These are phyloP conservation scores for Pelargonium fulgidum DNA, from an alignment of 441 rosid genomes.

Conservation along the genomic window DNA sequence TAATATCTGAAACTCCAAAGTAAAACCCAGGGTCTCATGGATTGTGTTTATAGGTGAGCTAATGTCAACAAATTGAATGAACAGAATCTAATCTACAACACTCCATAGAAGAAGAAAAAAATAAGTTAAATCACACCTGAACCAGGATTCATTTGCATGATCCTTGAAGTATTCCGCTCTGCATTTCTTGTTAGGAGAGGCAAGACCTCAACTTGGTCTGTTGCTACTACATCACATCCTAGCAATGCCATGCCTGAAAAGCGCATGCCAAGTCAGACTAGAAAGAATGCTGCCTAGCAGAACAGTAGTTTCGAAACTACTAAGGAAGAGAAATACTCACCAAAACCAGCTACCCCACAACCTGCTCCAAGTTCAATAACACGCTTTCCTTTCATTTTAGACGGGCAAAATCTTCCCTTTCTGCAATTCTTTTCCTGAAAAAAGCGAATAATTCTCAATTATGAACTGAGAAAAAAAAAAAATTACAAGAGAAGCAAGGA, in stretches of 20 bases:
- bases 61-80: too few relatives aligned
- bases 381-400: slow-evolving; percentile 85
- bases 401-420: slow-evolving; percentile 71
- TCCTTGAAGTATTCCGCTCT: slow-evolving; percentile 67
- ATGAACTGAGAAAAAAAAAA: not conserved
- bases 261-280: slow-evolving; percentile 20
- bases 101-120: not conserved
- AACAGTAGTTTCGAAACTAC: slow-evolving; percentile 13
- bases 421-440: slow-evolving; percentile 80
- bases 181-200: slow-evolving; percentile 72
- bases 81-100: too few relatives aligned
- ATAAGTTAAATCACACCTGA: slow-evolving; percentile 33
- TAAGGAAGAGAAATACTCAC: slow-evolving; percentile 40
- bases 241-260: slow-evolving; percentile 79
- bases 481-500: not conserved
- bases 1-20: not conserved
- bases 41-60: too few relatives aligned
- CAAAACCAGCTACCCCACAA: slow-evolving; percentile 95
- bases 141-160: slow-evolving; percentile 63
- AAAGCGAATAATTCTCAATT: not conserved
- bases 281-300: slow-evolving; percentile 10
- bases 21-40: not conserved
- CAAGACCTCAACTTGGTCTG: slow-evolving; percentile 80
- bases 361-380: slow-evolving; percentile 95
- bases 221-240: slow-evolving; percentile 77